A percentile compares a stretch with the other conserved stretches of the same genome.
Evolutionary conservation across 352 stramenopile genomes (phyloP).

Genomic region (Globisporangium cystogenes): DNA sequence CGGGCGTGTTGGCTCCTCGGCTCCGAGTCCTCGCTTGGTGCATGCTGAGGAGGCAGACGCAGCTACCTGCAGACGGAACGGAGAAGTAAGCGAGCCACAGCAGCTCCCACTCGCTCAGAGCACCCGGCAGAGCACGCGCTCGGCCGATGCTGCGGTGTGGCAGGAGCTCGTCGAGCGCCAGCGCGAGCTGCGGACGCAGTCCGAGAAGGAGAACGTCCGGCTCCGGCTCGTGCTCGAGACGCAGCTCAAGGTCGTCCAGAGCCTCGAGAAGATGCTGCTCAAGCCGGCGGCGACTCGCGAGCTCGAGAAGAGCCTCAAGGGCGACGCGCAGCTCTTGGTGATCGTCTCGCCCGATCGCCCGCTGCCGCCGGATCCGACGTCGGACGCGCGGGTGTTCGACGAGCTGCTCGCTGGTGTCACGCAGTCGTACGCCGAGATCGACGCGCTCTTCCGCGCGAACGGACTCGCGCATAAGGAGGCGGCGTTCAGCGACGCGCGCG

Average conservation of each 20-base stretch:
- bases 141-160: constrained; percentile 2
- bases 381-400: constrained; percentile 8
- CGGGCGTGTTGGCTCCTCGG: not conserved
- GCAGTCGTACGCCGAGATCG: constrained; percentile 18
- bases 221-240: constrained; percentile 44
- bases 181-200: not conserved
- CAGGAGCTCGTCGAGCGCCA: constrained; percentile 4
- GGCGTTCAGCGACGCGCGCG: constrained; percentile 18
- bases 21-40: not conserved
- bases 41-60: not conserved
- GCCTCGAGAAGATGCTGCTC: constrained; percentile 33
- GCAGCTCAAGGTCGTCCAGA: constrained; percentile 37
- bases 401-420: constrained; percentile 18
- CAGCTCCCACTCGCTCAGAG: not conserved
- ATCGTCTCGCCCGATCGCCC: not conserved
- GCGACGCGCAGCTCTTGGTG: too few relatives aligned
- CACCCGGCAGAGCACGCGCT: not conserved
- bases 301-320: constrained; percentile 1
- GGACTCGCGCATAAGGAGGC: constrained; percentile 16
- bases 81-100: not conserved
- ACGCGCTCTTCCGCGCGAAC: constrained; percentile 16
- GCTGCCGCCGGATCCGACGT: not conserved
- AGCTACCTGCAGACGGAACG: not conserved
- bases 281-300: constrained; percentile 17
- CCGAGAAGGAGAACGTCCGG: constrained; percentile 43